Base-by-base conservation (phyloP, 2,329 filamentous ascomycete genomes). In the Moelleriella libera region DNA sequence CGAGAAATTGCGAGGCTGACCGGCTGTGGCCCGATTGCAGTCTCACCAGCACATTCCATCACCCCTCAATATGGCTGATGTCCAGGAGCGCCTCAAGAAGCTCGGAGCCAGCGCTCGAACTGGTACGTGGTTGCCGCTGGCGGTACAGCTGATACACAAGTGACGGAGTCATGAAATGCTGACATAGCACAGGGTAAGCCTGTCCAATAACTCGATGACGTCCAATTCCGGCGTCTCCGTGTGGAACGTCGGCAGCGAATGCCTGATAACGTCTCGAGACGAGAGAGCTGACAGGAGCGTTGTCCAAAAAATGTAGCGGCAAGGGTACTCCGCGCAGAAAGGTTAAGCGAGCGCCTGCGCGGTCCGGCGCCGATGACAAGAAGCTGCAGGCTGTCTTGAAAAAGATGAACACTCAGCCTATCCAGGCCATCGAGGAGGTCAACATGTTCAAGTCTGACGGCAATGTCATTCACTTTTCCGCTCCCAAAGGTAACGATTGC, bases 391-490 rank as follows among this genome's bases (percentile, higher is more conserved):
- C 83, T 53, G 76, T 88, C 53, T 80, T 98, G 58, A 98, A 98
- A 86, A 98, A 98, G 85, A 82, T 98, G 70, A 97, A 97, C 74
- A 90, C 94, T 51, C 92, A 98, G 81, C 92, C 92, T 63, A 97
- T 98, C 72, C 89, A 94, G 77, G 88, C 86, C 57, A 98, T 98
- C 63, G 92, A 98, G 82, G 92, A 98, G 78, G 92, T 98, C 69
- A 98, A 98, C 84, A 98, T 98, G 92, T 98, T 98, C 84, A 98
- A 98, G 85, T 85, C 86, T 67, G 92, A 98, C 68, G 92, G 92
- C 70, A 98, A 98, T 71, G 92, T 98, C 70, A 97, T 98, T 65
- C 92, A 98, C 81, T 98, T 98, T 69, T 85, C 88, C 62, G 87
- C 87, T 64, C 92, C 92, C 60, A 96, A 96, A 79, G 92, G 92